Percentiles rank a stretch among this genome's conserved stretches.
phyloP scores from a whole-genome alignment of 176 grass and related monocot species.

The Musa acuminata region DNA sequence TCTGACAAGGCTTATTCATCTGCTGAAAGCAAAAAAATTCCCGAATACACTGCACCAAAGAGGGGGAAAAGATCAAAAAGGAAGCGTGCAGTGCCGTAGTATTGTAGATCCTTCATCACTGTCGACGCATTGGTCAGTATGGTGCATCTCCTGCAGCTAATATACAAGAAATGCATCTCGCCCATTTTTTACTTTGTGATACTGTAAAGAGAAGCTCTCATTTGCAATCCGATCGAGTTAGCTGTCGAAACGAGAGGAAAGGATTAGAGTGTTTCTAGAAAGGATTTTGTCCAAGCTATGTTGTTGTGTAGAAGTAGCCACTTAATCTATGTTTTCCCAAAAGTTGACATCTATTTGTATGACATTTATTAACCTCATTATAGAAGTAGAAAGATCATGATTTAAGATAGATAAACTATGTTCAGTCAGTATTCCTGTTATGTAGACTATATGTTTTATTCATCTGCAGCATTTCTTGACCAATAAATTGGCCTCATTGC shows the following conservation, averaged over 20 bases:
- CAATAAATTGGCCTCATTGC: no score
- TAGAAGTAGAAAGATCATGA: no score
- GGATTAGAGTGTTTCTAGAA: background rate
- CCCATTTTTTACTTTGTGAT: background rate
- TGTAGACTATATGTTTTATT: no score
- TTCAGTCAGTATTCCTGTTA: no score
- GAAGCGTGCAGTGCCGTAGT: slow-evolving; percentile 70
- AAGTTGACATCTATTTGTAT: background rate
- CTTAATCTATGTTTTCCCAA: background rate
- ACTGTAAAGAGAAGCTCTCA: background rate
- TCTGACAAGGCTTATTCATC: slow-evolving; percentile 35
- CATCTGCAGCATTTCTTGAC: no score
- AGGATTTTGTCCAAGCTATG: background rate
- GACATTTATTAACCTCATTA: no score
- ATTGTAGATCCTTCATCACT: no score
- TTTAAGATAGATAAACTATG: no score
- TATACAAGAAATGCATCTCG: background rate
- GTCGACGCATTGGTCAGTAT: background rate
- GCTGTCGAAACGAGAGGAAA: background rate
- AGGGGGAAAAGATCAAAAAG: slow-evolving; percentile 96
- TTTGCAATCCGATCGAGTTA: background rate
- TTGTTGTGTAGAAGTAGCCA: background rate
- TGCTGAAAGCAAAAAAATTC: slow-evolving; percentile 53
- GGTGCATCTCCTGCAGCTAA: background rate
- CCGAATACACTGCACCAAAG: slow-evolving; percentile 61